These are phyloP conservation scores for Arachis hypogaea DNA, from an alignment of 306 rosid species.

Conservation along the genomic window DNA sequence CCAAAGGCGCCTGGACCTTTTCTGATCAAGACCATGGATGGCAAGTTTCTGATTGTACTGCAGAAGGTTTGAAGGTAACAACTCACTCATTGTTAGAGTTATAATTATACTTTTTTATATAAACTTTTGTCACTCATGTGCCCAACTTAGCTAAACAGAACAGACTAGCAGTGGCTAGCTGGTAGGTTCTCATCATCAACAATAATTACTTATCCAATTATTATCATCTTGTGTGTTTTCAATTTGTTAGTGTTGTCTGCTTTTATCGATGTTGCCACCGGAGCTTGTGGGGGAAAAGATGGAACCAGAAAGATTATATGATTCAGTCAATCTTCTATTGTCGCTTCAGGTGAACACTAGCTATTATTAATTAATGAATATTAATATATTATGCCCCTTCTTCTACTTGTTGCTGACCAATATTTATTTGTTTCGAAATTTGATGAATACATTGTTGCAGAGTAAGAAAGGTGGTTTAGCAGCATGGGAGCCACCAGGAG, in stretches of 20 bases:
- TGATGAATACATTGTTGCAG: constrained; percentile 34
- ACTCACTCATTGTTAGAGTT: neutral
- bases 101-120: too few species aligned
- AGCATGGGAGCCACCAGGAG: constrained; percentile 75
- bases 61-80: constrained; percentile 71
- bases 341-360: constrained; percentile 60
- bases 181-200: too few species aligned
- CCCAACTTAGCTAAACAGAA: too few species aligned
- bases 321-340: constrained; percentile 65
- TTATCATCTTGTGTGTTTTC: neutral
- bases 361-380: neutral
- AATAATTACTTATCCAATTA: too few species aligned
- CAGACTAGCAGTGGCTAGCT: too few species aligned
- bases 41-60: constrained; percentile 88
- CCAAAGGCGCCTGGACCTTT: constrained; percentile 85
- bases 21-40: constrained; percentile 88
- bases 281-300: constrained; percentile 73
- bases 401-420: neutral
- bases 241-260: constrained; percentile 63
- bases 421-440: constrained; percentile 4
- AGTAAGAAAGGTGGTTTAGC: constrained; percentile 79
- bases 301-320: constrained; percentile 57
- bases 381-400: neutral
- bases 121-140: too few species aligned
- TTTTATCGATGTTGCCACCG: constrained; percentile 58